phyloP scores from a whole-genome alignment of 176 grass and related monocot species.

The Phragmites australis region DNA sequence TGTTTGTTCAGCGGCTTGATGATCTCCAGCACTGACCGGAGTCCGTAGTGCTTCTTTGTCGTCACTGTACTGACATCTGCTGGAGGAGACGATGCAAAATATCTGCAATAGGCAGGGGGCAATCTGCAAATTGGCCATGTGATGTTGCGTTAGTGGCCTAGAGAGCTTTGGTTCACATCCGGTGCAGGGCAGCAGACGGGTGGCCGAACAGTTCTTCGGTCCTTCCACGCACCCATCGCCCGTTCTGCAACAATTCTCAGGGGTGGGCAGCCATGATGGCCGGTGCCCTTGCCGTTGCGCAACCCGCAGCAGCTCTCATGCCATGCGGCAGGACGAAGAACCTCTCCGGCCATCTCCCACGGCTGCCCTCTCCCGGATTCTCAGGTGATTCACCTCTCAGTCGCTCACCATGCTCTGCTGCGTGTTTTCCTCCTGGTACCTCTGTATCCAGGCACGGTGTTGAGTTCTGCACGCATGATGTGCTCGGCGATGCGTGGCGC shows the following conservation, averaged over 20 bases:
- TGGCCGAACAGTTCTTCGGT: neutral
- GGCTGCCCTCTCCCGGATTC: conserved; percentile 35
- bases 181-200: neutral
- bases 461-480: neutral
- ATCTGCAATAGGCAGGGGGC: neutral
- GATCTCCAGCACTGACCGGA: conserved; percentile 21
- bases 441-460: neutral
- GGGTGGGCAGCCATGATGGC: conserved; percentile 38
- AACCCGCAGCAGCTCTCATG: conserved; percentile 37
- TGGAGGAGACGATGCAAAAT: neutral
- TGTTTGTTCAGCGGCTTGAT: too few species aligned
- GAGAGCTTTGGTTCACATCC: conserved; percentile 36
- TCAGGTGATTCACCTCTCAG: conserved; percentile 35
- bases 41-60: neutral
- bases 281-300: conserved; percentile 41
- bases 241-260: neutral
- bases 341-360: conserved; percentile 10
- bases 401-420: neutral
- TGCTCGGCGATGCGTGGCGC: conserved; percentile 7
- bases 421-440: neutral
- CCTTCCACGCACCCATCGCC: neutral
- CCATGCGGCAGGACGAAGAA: conserved; percentile 24
- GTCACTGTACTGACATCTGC: neutral
- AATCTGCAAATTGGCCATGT: conserved; percentile 37
- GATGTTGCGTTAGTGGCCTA: conserved; percentile 42